Base-by-base conservation (phyloP, 2,329 filamentous ascomycete genomes). In the Thielaviopsis cerberus region DNA sequence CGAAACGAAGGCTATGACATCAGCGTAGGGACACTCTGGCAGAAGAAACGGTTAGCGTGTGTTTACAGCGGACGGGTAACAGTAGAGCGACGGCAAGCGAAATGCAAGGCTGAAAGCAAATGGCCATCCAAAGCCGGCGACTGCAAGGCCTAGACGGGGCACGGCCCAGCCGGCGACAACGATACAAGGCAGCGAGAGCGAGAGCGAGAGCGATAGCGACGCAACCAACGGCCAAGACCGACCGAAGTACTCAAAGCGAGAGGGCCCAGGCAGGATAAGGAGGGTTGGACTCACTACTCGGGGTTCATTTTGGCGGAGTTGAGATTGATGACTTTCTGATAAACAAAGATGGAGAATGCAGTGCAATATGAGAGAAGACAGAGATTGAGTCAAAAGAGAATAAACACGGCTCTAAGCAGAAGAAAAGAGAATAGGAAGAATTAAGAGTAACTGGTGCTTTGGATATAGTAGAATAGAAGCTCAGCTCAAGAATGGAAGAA, bases 301-400 rank as follows among this genome's bases (percentile, higher is more conserved):
- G 87, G 87, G 79, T 92, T 92, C 87, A 92, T 92, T 70, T 67
- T 87, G 78, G 72, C 69, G 69, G 68, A 59, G 41, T 30, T 30
- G 53, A 55, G 51, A 34, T 20, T 48, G 30, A 52, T 51, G 52
- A 55, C 50, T 34, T 45, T 48, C 56, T 55, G 20, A 27, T 27
- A 54, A 30, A 54, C 41, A 45, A 53, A 48, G 41, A 48, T 5
- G n/a, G n/a, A 48, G 41, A 48, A 22, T 34, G 30, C n/a, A 27
- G 51, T 45, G 10, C 17, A 26, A 54, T 30, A 54, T 48, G 41
- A 48, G 41, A 48, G 41, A 48, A 48, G n/a, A 48, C 20, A 22
- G 22, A n/a, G n/a, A 48, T 48, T 48, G n/a, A 48, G 41, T 48
- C 41, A 22, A 48, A 48, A 41, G 34, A 41, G 13, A 17, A 41